Evolutionary conservation across 2,329 filamentous ascomycete genomes (phyloP).

Genomic region (Didymella segeticola): DNA sequence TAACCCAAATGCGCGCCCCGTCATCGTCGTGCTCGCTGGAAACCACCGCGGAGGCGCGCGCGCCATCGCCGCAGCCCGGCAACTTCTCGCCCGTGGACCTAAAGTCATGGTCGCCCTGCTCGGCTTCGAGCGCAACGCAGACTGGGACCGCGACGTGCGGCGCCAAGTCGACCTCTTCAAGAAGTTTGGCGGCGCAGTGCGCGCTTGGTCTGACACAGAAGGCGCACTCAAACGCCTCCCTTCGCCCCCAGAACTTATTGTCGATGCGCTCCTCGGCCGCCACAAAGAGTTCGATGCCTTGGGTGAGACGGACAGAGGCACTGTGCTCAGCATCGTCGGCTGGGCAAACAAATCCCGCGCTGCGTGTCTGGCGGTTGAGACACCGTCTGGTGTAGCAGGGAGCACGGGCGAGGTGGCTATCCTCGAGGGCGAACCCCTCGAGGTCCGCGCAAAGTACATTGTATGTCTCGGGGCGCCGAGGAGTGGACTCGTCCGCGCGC

Average conservation of each 20-base stretch:
- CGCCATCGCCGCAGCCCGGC: conserved; percentile 83
- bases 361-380: conserved; percentile 84
- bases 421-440: conserved; percentile 77
- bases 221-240: conserved; percentile 61
- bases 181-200: conserved; percentile 78
- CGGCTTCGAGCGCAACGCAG: conserved; percentile 80
- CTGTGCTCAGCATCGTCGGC: conserved; percentile 86
- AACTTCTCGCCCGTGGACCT: conserved; percentile 82
- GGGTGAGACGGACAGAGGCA: conserved; percentile 79
- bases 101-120: conserved; percentile 84
- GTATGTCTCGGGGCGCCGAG: conserved; percentile 88
- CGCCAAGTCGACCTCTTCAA: conserved; percentile 85
- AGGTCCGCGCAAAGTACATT: conserved; percentile 81
- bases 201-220: conserved; percentile 65
- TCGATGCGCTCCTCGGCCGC: conserved; percentile 87
- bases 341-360: conserved; percentile 92
- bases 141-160: conserved; percentile 79
- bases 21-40: conserved; percentile 84
- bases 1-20: conserved; percentile 58
- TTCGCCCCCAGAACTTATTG: conserved; percentile 76
- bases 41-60: conserved; percentile 90
- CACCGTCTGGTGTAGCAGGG: conserved; percentile 87
- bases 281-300: conserved; percentile 90
- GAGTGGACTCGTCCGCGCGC: conserved; percentile 78
- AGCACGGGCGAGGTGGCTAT: conserved; percentile 66